Evolutionary conservation across 2,329 filamentous ascomycete species (phyloP).

Genomic region (Fusarium protoensiforme): DNA sequence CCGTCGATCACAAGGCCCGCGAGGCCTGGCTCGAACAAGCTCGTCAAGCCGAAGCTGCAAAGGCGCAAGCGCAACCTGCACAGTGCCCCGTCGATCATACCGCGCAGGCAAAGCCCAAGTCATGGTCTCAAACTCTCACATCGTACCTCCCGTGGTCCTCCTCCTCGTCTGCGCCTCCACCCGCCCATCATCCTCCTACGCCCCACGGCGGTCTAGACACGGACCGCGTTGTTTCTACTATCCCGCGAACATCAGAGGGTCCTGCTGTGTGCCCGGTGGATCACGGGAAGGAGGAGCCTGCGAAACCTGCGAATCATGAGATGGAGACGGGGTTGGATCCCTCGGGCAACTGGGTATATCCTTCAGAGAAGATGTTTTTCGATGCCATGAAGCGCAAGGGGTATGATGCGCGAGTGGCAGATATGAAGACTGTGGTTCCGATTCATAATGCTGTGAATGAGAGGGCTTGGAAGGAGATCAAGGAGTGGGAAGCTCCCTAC

Average conservation of each 20-base stretch:
- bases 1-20: constrained; percentile 90
- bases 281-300: constrained; percentile 43
- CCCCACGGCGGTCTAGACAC: constrained; percentile 62
- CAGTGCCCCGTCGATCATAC: constrained; percentile 50
- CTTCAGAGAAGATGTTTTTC: constrained; percentile 97
- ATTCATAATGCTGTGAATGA: constrained; percentile 99
- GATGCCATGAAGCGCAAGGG: constrained; percentile 95
- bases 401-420: constrained; percentile 74
- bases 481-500: constrained; percentile 84
- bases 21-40: constrained; percentile 86
- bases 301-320: constrained; percentile 75
- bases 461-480: constrained; percentile 92
- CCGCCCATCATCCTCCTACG: constrained; percentile 12
- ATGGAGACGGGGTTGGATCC: constrained; percentile 78
- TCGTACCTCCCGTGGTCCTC: constrained; percentile 56
- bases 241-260: constrained; percentile 70
- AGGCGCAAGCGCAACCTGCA: constrained; percentile 40
- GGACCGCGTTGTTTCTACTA: constrained; percentile 81
- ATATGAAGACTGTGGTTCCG: constrained; percentile 93
- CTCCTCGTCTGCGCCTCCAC: constrained; percentile 36
- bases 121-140: constrained; percentile 57
- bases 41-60: constrained; percentile 59
- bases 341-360: constrained; percentile 96
- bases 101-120: constrained; percentile 43
- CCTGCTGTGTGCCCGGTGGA: constrained; percentile 52